Percentiles rank a stretch among this genome's conserved stretches.
Conservation (phyloP, 768 basidiomycete genomes). For the Suillus fuscotomentosus region DNA sequence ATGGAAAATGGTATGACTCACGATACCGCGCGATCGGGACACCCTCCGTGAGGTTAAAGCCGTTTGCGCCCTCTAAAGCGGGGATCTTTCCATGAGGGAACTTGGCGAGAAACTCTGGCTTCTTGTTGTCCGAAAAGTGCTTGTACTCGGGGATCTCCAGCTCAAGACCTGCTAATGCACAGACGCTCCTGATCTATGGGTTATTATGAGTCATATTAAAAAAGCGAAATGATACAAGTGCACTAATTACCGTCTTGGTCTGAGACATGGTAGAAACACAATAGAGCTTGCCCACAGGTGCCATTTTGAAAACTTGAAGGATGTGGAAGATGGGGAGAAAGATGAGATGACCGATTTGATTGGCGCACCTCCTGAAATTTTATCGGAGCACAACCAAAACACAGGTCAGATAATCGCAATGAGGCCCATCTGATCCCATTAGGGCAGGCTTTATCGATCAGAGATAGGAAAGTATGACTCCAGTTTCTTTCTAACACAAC, state of each 20-base stretch:
- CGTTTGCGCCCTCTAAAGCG: constrained; percentile 71
- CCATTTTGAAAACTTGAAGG: constrained; percentile 40
- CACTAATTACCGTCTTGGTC: constrained; percentile 44
- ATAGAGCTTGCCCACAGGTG: constrained; percentile 66
- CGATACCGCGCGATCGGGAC: constrained; percentile 83
- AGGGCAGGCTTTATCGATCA: constrained; percentile 31
- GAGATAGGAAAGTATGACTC: not conserved
- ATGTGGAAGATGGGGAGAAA: constrained; percentile 16
- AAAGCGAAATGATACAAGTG: constrained; percentile 4
- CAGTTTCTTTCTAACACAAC: not conserved
- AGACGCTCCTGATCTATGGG: constrained; percentile 51
- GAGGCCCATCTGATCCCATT: constrained; percentile 6
- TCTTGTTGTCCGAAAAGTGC: constrained; percentile 66
- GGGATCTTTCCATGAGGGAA: constrained; percentile 87
- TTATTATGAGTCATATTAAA: constrained; percentile 5
- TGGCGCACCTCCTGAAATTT: constrained; percentile 10
- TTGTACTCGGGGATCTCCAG: constrained; percentile 53
- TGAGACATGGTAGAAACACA: constrained; percentile 39
- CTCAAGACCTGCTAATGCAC: constrained; percentile 58
- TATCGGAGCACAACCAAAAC: constrained; percentile 16
- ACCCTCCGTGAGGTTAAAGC: constrained; percentile 77
- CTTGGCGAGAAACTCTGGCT: constrained; percentile 67
- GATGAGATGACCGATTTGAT: constrained; percentile 5
- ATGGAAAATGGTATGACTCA: constrained; percentile 36
- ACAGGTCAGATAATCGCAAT: constrained; percentile 11